These are phyloP conservation scores for Fonsecaea multimorphosa DNA, from an alignment of 2,329 filamentous ascomycete species.

Conservation along the genomic window DNA sequence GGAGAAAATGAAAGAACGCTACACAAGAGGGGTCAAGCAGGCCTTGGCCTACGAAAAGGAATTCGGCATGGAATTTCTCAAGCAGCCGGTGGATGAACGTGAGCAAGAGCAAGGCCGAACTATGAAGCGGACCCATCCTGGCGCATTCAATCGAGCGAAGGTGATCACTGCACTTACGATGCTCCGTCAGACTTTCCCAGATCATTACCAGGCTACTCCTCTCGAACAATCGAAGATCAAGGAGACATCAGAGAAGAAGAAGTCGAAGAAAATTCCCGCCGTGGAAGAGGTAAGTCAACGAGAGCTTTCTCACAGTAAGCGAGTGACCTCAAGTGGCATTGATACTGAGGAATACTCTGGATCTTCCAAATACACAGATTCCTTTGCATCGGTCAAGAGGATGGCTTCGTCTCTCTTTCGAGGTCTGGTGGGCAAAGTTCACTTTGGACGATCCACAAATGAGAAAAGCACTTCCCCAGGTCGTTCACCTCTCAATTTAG, in stretches of 20 bases:
- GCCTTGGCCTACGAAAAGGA: constrained; percentile 6
- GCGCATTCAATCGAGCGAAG: constrained; percentile 8
- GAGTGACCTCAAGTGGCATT: background rate
- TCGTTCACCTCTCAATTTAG: background rate
- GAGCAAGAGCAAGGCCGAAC: background rate
- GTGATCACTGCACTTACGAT: constrained; percentile 4
- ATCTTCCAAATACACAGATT: background rate
- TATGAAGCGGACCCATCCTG: constrained; percentile 9
- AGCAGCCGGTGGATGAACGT: background rate
- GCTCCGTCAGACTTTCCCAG: constrained; percentile 11
- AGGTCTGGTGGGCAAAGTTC: background rate
- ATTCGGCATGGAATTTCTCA: background rate
- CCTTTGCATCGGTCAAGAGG: background rate
- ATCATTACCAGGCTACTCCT: background rate
- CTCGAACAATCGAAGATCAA: background rate
- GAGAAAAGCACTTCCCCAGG: background rate
- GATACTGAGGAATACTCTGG: background rate
- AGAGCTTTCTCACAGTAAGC: background rate
- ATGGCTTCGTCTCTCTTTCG: background rate
- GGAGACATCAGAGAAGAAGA: background rate
- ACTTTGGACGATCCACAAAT: background rate
- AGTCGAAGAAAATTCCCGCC: background rate
- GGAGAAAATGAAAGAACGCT: background rate
- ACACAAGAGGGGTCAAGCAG: background rate
- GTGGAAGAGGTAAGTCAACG: background rate